phyloP scores from a whole-genome alignment of 192 early-diverging fungal species.

The Gaertneriomyces sp. region DNA sequence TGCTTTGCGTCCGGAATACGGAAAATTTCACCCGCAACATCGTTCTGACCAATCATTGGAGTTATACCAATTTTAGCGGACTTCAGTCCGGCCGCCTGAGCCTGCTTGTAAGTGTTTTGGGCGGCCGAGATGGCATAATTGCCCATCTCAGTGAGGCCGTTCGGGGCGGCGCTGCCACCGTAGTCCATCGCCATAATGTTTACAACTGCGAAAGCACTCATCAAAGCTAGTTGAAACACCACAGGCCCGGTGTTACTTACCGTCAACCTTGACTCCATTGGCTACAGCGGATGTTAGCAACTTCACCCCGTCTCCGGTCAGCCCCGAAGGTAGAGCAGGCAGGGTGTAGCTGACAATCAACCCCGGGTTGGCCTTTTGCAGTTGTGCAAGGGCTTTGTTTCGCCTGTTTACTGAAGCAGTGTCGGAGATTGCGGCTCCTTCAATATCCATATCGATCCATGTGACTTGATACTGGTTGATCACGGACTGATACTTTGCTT shows the following conservation, averaged over 20 bases:
- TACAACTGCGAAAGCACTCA: slow-evolving; percentile 21
- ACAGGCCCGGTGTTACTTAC: background rate
- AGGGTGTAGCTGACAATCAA: slow-evolving; percentile 41
- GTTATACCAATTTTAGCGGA: slow-evolving; percentile 35
- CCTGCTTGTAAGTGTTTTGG: slow-evolving; percentile 21
- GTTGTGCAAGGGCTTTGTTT: slow-evolving; percentile 29
- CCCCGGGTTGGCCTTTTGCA: slow-evolving; percentile 31
- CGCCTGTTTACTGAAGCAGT: slow-evolving; percentile 28
- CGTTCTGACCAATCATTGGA: slow-evolving; percentile 51
- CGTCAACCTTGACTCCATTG: slow-evolving; percentile 30
- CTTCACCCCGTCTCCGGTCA: slow-evolving; percentile 27
- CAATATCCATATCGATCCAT: slow-evolving; percentile 48
- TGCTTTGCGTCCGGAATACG: slow-evolving; percentile 34
- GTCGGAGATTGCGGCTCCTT: slow-evolving; percentile 33
- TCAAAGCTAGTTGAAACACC: background rate
- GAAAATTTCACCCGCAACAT: slow-evolving; percentile 42
- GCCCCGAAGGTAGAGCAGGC: slow-evolving; percentile 33
- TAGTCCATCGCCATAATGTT: slow-evolving; percentile 51
- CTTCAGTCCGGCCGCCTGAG: slow-evolving; percentile 21
- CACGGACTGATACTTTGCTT: slow-evolving; percentile 35
- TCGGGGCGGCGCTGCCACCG: slow-evolving; percentile 32
- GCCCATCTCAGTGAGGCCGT: slow-evolving; percentile 44
- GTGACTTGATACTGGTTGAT: slow-evolving; percentile 36
- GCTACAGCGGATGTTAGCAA: slow-evolving; percentile 31
- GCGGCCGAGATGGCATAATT: slow-evolving; percentile 33